Conservation (phyloP, 108 stramenopile genomes). For the Cafeteria roenbergensis region DNA sequence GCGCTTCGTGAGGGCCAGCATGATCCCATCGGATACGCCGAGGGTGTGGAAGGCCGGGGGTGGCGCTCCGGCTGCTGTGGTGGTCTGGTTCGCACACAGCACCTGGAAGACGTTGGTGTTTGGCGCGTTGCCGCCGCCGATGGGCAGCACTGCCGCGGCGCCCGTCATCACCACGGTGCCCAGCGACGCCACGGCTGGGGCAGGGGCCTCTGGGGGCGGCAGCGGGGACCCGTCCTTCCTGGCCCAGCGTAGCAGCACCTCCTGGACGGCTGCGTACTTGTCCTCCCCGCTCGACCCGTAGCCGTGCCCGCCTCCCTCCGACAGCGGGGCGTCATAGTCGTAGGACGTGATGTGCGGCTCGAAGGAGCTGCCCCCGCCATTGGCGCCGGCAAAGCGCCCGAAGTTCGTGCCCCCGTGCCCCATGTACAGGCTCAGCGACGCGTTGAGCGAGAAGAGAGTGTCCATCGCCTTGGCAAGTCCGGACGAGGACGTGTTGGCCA, state of each 20-base stretch:
- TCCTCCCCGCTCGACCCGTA: slow-evolving; percentile 11
- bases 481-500: background rate
- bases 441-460: background rate
- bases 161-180: background rate
- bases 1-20: too few relatives aligned
- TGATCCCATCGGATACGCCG: too few relatives aligned
- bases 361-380: slow-evolving; percentile 1
- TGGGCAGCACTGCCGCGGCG: background rate
- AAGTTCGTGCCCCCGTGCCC: slow-evolving; percentile 21
- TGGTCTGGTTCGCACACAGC: background rate
- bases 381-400: slow-evolving; percentile 16
- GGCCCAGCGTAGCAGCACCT: background rate
- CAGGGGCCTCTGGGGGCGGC: background rate
- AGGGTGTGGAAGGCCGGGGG: too few relatives aligned
- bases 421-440: slow-evolving; percentile 17
- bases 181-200: background rate
- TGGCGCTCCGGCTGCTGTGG: background rate
- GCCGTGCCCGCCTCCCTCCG: slow-evolving; percentile 6
- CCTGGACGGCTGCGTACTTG: slow-evolving; percentile 3
- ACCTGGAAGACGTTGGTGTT: background rate
- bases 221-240: background rate
- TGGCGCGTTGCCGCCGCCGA: background rate
- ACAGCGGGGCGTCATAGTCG: slow-evolving; percentile 20
- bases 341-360: slow-evolving; percentile 14
- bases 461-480: background rate